Conservation (phyloP, 441 rosid species). For the Mallotus repandus region DNA sequence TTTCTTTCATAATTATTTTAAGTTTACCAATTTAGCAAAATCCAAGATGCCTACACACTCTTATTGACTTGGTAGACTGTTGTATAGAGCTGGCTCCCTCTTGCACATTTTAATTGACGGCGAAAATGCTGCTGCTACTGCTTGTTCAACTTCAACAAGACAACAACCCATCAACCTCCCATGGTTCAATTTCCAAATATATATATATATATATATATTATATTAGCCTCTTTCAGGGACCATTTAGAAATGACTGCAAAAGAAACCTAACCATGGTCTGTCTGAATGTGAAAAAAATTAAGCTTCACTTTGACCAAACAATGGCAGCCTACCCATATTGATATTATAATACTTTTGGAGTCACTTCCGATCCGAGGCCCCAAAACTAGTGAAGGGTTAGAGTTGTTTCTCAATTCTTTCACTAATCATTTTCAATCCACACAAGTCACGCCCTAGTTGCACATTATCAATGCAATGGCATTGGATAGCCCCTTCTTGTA, state of each 20-base stretch:
- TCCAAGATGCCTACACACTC: background rate
- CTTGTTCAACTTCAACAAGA: background rate
- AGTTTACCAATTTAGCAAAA: too few species aligned
- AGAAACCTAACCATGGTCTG: background rate
- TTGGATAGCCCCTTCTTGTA: too few species aligned
- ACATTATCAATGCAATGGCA: too few species aligned
- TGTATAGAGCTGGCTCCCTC: constrained; percentile 17
- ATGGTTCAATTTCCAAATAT: background rate
- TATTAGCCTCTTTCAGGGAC: background rate
- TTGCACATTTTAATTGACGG: constrained; percentile 20
- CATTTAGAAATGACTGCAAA: background rate
- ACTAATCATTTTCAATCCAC: background rate
- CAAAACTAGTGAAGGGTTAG: background rate
- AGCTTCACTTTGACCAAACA: background rate
- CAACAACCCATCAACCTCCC: background rate
- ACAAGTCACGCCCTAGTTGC: background rate
- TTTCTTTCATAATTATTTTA: too few species aligned
- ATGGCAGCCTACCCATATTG: background rate
- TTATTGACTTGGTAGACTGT: background rate
- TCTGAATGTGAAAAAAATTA: too few species aligned
- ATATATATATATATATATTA: too few species aligned
- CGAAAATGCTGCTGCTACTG: constrained; percentile 7
- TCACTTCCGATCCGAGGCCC: background rate
- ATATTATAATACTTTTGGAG: background rate
- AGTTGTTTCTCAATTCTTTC: too few species aligned